phyloP scores from a whole-genome alignment of 495 filamentous ascomycete genomes.

The Tuber indicum region DNA sequence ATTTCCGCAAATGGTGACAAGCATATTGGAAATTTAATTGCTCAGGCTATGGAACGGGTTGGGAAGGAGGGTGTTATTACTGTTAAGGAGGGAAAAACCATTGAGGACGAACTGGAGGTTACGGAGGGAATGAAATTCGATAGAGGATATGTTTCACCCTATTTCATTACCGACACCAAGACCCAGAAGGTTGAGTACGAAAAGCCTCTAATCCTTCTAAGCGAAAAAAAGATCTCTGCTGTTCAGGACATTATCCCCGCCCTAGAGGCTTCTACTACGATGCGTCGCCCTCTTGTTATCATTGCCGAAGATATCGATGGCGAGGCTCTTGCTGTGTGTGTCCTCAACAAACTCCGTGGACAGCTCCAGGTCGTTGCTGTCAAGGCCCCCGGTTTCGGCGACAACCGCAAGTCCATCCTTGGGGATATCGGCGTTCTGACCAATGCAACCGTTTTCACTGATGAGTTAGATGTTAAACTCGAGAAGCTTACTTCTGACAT shows the following conservation, averaged over 20 bases:
- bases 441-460: slow-evolving; percentile 94
- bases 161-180: slow-evolving; percentile 99
- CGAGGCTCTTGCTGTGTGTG: slow-evolving; percentile 96
- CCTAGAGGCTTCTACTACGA: slow-evolving; percentile 90
- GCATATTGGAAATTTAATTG: slow-evolving; percentile 92
- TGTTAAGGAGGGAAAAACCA: slow-evolving; percentile 98
- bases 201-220: slow-evolving; percentile 96
- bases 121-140: slow-evolving; percentile 99
- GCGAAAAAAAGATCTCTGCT: slow-evolving; percentile 99
- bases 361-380: slow-evolving; percentile 97
- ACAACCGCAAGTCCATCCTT: slow-evolving; percentile 99
- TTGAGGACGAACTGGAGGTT: slow-evolving; percentile 94
- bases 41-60: slow-evolving; percentile 98
- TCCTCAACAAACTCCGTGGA: slow-evolving; percentile 98
- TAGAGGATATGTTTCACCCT: slow-evolving; percentile 94
- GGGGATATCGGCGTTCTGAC: slow-evolving; percentile 92
- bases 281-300: slow-evolving; percentile 92
- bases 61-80: slow-evolving; percentile 99
- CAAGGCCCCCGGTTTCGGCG: slow-evolving; percentile 98
- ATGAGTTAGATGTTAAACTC: slow-evolving; percentile 97
- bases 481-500: slow-evolving; percentile 94
- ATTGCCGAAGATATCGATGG: slow-evolving; percentile 99
- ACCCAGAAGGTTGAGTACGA: slow-evolving; percentile 98
- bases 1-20: slow-evolving; percentile 95
- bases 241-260: slow-evolving; percentile 98